These are phyloP conservation scores for Talaromyces stipitatus DNA, from an alignment of 495 filamentous ascomycete species.

Conservation along the genomic window DNA sequence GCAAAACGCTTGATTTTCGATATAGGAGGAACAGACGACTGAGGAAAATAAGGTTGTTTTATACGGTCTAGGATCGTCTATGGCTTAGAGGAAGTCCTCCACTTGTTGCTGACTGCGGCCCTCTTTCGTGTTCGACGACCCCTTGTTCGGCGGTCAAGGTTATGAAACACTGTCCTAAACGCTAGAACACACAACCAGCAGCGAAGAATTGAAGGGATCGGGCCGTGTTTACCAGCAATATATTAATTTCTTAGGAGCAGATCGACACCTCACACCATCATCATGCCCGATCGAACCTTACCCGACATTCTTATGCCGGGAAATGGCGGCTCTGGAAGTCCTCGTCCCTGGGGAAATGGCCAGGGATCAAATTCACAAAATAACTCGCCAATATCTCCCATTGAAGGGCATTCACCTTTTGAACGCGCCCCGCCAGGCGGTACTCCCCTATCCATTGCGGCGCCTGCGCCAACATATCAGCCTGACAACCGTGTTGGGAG, in stretches of 20 bases:
- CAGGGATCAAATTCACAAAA: slow-evolving; percentile 28
- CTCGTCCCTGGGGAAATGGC: slow-evolving; percentile 35
- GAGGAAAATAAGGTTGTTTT: background rate
- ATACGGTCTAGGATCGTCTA: background rate
- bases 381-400: slow-evolving; percentile 39
- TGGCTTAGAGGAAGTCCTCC: background rate
- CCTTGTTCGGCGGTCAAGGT: slow-evolving; percentile 3
- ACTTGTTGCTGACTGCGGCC: background rate
- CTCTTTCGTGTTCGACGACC: background rate
- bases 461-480: slow-evolving; percentile 5
- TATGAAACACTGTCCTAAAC: background rate
- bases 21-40: background rate
- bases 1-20: background rate
- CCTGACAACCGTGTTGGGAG: slow-evolving; percentile 25
- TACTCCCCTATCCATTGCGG: background rate
- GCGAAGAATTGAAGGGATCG: too few species aligned
- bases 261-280: background rate
- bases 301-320: slow-evolving; percentile 43
- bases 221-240: background rate
- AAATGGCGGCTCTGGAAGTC: slow-evolving; percentile 33
- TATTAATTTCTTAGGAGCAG: background rate
- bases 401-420: slow-evolving; percentile 35
- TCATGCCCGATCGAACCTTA: slow-evolving; percentile 11
- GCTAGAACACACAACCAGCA: background rate
- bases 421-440: slow-evolving; percentile 12